These are phyloP conservation scores for Spongospora subterranea DNA, from an alignment of 208 protist genomes.

Conservation along the genomic window DNA sequence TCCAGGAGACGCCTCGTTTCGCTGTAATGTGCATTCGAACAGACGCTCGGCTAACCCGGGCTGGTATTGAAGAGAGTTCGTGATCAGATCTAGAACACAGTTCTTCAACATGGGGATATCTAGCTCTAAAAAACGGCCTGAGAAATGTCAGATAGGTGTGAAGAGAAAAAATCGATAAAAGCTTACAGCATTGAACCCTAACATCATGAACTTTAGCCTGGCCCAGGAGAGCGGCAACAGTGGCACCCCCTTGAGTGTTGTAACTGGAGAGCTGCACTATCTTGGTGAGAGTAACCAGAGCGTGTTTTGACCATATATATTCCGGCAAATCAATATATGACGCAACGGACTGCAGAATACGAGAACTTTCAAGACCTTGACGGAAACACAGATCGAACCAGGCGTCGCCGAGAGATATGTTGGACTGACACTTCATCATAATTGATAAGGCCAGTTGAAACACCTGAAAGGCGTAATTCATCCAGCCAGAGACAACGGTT, in stretches of 20 bases:
- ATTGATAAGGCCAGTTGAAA: neutral
- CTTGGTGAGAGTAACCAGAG: neutral
- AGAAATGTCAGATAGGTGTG: neutral
- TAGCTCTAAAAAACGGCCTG: neutral
- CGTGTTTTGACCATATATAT: neutral
- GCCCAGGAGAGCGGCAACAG: neutral
- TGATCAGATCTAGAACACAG: neutral
- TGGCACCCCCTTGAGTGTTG: neutral
- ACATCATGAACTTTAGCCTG: neutral
- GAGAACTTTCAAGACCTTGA: neutral
- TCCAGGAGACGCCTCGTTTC: neutral
- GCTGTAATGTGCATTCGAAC: neutral
- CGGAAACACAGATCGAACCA: slow-evolving; percentile 17
- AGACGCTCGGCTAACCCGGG: slow-evolving; percentile 43
- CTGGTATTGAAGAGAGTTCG: neutral
- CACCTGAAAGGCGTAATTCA: neutral
- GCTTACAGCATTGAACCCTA: neutral
- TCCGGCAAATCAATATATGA: slow-evolving; percentile 20
- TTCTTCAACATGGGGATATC: neutral
- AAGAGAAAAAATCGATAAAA: neutral
- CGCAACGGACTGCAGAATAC: neutral
- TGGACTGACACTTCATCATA: neutral
- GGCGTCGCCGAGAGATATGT: neutral
- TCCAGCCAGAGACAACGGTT: neutral
- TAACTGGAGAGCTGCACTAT: neutral